Evolutionary conservation across 148 eudicot species (phyloP), one percentile per base, ranked within the genome.

Genomic region (Silene latifolia): DNA sequence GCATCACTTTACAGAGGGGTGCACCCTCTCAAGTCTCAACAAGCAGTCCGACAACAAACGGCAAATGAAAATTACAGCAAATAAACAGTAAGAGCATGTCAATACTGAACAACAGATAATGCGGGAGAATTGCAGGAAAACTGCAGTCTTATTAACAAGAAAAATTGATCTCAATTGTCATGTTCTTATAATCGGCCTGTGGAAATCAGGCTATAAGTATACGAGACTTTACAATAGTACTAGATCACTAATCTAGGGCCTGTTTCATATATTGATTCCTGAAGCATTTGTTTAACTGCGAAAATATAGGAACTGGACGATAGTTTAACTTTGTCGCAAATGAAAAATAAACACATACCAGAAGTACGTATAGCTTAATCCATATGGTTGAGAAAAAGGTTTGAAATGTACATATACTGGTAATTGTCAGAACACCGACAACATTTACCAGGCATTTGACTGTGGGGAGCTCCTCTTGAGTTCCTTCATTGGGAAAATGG

Each of bases 401-500:
- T 29, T 88, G 77, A 73, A 58, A 88, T 21, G 82, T 82, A 83
- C 86, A 84, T 1, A 83, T 18, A 64, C 79, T 72, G 32, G 98
- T 92, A 44, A 90, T 42, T 54, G 73, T 70, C 63, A 92, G 73
- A 63, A 89, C 93, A 66, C 59, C 69, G 32, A 85, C 48, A 75
- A 71, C 83, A 71, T 87, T 89, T 69, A 81, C 73, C 73, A 86
- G 76, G 80, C 96, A 90, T 80, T 85, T 87, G 39, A 51, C 25
- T n/a, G 83, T 78, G 78, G 83, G 48, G 47, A 95, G 91, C 8
- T 80, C 81, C 9, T 66, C 75, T 72, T 88, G 91, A 47, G 82
- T 81, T 83, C 80, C 83, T 84, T 86, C 88, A 17, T 72, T 39
- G 54, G 96, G 98, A 80, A 90, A 95, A 80, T 90, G 88, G 54